A percentile compares a stretch with the other conserved stretches of the same genome.
Conservation (phyloP, 371 early-diverging fungal genomes). For the Apophysomyces variabilis region DNA sequence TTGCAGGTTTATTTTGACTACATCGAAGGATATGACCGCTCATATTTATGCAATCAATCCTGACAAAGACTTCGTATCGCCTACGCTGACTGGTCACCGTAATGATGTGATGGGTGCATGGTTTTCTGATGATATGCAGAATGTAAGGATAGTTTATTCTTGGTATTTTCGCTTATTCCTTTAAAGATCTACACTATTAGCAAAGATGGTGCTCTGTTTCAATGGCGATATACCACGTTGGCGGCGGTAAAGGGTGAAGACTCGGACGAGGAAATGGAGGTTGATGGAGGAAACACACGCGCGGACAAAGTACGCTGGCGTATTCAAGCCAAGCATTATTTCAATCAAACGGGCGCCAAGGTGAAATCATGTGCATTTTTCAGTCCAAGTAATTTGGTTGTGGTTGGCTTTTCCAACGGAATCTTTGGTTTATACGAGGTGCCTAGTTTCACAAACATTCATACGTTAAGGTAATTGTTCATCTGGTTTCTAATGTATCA, state of each 20-base stretch:
- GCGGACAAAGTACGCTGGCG: constrained; percentile 65
- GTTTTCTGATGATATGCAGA: constrained; percentile 81
- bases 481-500: not conserved
- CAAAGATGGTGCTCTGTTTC: constrained; percentile 88
- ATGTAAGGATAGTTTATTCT: constrained; percentile 32
- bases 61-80: constrained; percentile 65
- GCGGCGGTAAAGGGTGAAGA: constrained; percentile 43
- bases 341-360: constrained; percentile 72
- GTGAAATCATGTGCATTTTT: constrained; percentile 87
- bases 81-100: constrained; percentile 86
- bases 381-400: constrained; percentile 71
- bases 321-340: constrained; percentile 67
- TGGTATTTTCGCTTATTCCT: not conserved
- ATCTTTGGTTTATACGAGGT: constrained; percentile 97
- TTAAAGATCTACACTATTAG: constrained; percentile 83
- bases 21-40: constrained; percentile 92
- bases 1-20: constrained; percentile 74
- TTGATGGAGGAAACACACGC: constrained; percentile 55
- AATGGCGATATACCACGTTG: constrained; percentile 69
- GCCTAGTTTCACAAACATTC: constrained; percentile 87
- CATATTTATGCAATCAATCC: constrained; percentile 79
- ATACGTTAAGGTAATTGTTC: constrained; percentile 74
- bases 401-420: constrained; percentile 91
- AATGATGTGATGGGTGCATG: constrained; percentile 89
- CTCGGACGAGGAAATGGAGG: constrained; percentile 55